phyloP scores from a whole-genome alignment of 75 land plant species.

The Pinus albicaulis region DNA sequence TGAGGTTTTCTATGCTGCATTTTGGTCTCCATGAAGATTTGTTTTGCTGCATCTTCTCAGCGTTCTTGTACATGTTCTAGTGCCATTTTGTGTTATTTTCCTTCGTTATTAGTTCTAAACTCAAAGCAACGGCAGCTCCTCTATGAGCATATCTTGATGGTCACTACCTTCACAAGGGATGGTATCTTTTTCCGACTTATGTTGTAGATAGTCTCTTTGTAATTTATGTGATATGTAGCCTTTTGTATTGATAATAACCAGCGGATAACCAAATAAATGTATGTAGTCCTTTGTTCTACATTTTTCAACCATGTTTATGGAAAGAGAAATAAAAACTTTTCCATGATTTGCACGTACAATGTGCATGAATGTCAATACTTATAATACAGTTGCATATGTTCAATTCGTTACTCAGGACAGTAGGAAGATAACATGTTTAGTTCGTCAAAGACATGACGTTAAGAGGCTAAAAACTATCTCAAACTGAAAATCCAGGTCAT shows the following conservation, averaged over 20 bases:
- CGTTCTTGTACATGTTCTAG: no score
- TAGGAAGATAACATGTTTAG: not conserved
- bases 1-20: no score
- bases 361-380: not conserved
- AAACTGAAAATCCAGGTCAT: not conserved
- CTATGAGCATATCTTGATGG: no score
- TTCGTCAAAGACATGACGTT: not conserved
- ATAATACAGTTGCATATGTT: not conserved
- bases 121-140: no score
- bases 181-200: no score
- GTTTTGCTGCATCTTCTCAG: no score
- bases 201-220: not conserved
- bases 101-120: no score
- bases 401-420: not conserved
- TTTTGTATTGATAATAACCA: not conserved
- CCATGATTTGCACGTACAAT: not conserved
- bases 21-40: no score
- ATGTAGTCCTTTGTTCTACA: not conserved
- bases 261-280: no score
- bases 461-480: not conserved
- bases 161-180: no score
- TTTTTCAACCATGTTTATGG: not conserved
- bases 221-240: not conserved
- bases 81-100: no score
- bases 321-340: not conserved